Evolutionary conservation across 768 basidiomycete species (phyloP), one percentile per base, ranked within the genome.

Genomic region (Gloeopeniophorella convolvens): DNA sequence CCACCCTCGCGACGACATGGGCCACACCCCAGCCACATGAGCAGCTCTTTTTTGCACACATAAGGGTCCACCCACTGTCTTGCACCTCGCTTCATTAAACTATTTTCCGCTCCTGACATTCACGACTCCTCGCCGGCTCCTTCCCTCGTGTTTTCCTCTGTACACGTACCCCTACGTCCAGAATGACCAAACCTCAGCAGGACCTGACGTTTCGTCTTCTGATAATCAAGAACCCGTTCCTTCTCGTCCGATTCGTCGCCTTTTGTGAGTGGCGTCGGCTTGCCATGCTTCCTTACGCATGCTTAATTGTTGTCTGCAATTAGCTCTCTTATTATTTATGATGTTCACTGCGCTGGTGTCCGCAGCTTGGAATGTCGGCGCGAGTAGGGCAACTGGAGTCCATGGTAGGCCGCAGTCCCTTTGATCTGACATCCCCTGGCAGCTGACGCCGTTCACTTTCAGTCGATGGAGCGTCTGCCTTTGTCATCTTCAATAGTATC

Each of bases 201-300:
- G n/a, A n/a, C n/a, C n/a, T n/a, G n/a, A n/a, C 33, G 16, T 44
- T 42, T 31, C 30, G 35, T 20, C 47, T 43, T 37, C 35, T 48
- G 24, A 10, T 39, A 23, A 72, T 76, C 71, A 68, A 65, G 48
- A 82, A 73, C 59, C 66, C 73, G 3, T 82, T 85, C 63, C 64
- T 84, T 44, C 63, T 80, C 46, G 60, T 75, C 50, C 79, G 84
- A 45, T 72, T 77, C 23, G 72, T 81, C 33, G 63, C 78, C 48
- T 76, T 84, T 55, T 43, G 73, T 54, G 39, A 54, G 84, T 82
- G 52, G 62, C 78, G 61, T 0, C 36, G 42, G 5, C 47, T 12
- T 21, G 11, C 15, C 50, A 39, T 48, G 18, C 9, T 24, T 23
- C 7, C n/a, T n/a, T n/a, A n/a, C n/a, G n/a, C n/a, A 18, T 31